Base-by-base conservation (phyloP, 192 early-diverging fungal species). In the Pilaira anomala region DNA sequence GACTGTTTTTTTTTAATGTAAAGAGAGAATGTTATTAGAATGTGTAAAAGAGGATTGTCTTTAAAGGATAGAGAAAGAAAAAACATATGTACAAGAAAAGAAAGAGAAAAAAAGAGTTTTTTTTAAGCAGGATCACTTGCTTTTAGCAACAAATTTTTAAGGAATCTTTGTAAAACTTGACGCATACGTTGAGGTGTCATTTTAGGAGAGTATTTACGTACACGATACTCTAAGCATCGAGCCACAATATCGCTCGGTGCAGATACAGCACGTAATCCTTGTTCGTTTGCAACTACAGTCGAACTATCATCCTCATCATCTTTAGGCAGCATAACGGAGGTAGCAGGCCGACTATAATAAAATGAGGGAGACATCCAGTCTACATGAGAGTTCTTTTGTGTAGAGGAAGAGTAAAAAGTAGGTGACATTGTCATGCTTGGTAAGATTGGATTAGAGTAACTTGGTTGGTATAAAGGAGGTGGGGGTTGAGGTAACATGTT, bases 311-410 rank as follows among this genome's bases (percentile, higher is more conserved):
- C 33, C 6, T 5, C 33, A 36, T 9, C 33, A 29, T 50, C 39
- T 48, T 72, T 56, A 24, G 70, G 70, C 22, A 72, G 19, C 3
- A 66, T n/a, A n/a, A 63, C 64, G 1, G 70, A 49, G 0, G 64
- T 62, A 7, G 63, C 63, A 13, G 63, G 64, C 21, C 70, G 59
- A 50, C 70, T 72, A 19, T 72, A 72, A 49, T 72, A 72, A 40
- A 72, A 72, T n/a, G 64, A 66, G 11, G 70, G 70, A n/a, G 70
- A 72, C 70, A 72, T 72, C 63, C 70, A 66, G 33, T 61, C 57
- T 1, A 44, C 48, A 3, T 72, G 60, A 11, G 45, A 44, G 22
- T 63, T 72, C 28, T 72, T 72, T 57, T 72, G 70, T 49, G 70
- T 65, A 1, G 70, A 72, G 8, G 70, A 64, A 19, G 65, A 62